Conservation (phyloP, 2,329 filamentous ascomycete species). For the Trichoderma harzianum region DNA sequence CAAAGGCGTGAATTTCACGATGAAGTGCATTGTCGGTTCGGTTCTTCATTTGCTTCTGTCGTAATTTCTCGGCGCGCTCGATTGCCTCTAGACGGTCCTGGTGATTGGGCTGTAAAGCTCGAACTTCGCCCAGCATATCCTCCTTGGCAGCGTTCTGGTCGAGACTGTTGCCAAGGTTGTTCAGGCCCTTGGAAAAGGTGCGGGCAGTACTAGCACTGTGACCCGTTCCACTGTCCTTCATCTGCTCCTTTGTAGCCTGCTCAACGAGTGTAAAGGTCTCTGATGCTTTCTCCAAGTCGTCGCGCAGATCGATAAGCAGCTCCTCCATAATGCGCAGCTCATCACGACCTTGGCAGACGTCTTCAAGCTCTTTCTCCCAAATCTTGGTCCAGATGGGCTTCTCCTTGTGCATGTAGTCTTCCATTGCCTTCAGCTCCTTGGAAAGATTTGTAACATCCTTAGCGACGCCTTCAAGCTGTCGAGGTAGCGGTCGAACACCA, state of each 20-base stretch:
- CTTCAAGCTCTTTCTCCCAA: constrained; percentile 96
- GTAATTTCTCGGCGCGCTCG: constrained; percentile 88
- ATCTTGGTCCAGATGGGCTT: constrained; percentile 99
- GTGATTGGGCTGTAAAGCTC: constrained; percentile 91
- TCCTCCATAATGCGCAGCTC: constrained; percentile 96
- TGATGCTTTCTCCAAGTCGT: constrained; percentile 90
- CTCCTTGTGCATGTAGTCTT: constrained; percentile 86
- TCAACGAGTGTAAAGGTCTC: constrained; percentile 95
- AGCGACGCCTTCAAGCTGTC: constrained; percentile 83
- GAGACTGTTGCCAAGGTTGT: constrained; percentile 49
- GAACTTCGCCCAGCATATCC: constrained; percentile 85
- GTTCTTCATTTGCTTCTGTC: constrained; percentile 81
- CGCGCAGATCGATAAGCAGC: constrained; percentile 83
- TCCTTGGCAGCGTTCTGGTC: constrained; percentile 86
- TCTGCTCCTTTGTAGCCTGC: constrained; percentile 96
- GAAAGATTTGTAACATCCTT: constrained; percentile 81
- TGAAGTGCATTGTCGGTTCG: constrained; percentile 73
- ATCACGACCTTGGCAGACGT: constrained; percentile 92
- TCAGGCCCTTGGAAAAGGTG: constrained; percentile 54
- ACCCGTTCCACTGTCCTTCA: constrained; percentile 65
- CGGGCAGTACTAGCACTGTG: constrained; percentile 50
- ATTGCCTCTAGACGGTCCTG: constrained; percentile 92
- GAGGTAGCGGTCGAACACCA: constrained; percentile 84
- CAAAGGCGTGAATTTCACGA: constrained; percentile 80
- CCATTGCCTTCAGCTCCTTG: constrained; percentile 88